A percentile compares a stretch with the other conserved stretches of the same genome.
These are phyloP conservation scores for Chytriomyces confervae DNA, from an alignment of 192 early-diverging fungal genomes.

Conservation along the genomic window DNA sequence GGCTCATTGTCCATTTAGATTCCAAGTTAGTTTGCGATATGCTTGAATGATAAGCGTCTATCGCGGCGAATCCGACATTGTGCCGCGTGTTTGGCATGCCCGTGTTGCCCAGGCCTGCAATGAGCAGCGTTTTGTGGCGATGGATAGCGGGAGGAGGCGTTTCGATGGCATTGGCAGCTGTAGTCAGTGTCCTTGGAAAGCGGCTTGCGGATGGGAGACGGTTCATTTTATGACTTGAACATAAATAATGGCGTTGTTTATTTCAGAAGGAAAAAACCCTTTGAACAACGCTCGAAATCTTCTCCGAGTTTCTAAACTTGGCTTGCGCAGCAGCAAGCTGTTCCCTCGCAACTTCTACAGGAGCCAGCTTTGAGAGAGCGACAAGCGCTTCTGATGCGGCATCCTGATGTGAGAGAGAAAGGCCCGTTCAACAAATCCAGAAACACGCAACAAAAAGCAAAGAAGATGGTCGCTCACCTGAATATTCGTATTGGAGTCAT, in stretches of 20 bases:
- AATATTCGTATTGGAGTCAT: slow-evolving; percentile 55
- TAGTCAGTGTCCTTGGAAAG: too few species aligned
- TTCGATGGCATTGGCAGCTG: background rate
- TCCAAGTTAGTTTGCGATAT: background rate
- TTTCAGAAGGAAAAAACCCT: background rate
- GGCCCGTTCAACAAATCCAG: background rate
- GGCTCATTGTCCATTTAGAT: slow-evolving; percentile 1
- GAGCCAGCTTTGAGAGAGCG: background rate
- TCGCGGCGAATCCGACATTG: slow-evolving; percentile 74
- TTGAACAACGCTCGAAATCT: background rate
- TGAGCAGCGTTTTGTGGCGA: slow-evolving; percentile 22
- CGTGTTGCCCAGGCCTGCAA: slow-evolving; percentile 78
- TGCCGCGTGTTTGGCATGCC: slow-evolving; percentile 70
- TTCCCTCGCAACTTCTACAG: slow-evolving; percentile 1
- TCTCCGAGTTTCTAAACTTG: slow-evolving; percentile 14
- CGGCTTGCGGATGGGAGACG: background rate
- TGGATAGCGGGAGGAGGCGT: background rate
- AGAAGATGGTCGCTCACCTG: slow-evolving; percentile 37
- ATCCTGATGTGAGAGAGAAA: background rate
- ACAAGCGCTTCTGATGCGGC: slow-evolving; percentile 3
- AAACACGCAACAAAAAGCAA: background rate
- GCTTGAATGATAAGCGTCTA: slow-evolving; percentile 59
- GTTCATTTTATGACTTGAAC: background rate
- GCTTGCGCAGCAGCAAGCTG: slow-evolving; percentile 1
- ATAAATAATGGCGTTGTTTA: background rate